Base-by-base conservation (phyloP, 805 yeast genomes). In the Kluyveromyces starmeri region DNA sequence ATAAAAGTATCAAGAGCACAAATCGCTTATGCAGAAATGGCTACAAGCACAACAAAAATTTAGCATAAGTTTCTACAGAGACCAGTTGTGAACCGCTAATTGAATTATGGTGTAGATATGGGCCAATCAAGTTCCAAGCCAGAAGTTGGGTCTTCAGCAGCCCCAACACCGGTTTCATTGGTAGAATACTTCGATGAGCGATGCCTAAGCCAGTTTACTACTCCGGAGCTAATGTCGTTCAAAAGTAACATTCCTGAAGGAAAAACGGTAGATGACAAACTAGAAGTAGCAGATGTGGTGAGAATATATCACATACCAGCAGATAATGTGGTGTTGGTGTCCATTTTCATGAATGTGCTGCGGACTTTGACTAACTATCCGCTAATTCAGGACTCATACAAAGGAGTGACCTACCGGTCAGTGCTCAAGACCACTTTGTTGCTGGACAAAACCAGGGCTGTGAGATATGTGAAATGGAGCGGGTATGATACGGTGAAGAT, bases 281-380 rank as follows among this genome's bases (percentile, higher is more conserved):
- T 68, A 5, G 36, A 46, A 2, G 48, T 48, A 21, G 37, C 36
- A 3, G 53, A 55, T 13, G 35, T 70, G 17, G 44, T 48, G 7
- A 25, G 47, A 10, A 30, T 65, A 50, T 45, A 72, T 12, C 50
- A 51, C 11, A 37, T 71, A 2, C 70, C 71, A 1, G 50, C 43
- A 1, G 50, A 58, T 4, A 43, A 53, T 9, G 40, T 45, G 0
- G 48, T 53, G 3, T 51, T 64, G 1, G 47, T 60, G 1, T 51
- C 57, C 5, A 22, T 67, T 2, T 35, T 77, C 0, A 65, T 64
- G 46, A 53, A 59, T 5, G 52, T 70, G 4, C 50, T 73, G 11
- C 51, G 55, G 20, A 62, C 64, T 4, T 35, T 79, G 19, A 65
- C 74, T 1, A 58, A 59, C 18, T 71, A 68, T 44, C 83, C 83